Evolutionary conservation across 768 basidiomycete species (phyloP).

Genomic region (Gloeopeniophorella convolvens): DNA sequence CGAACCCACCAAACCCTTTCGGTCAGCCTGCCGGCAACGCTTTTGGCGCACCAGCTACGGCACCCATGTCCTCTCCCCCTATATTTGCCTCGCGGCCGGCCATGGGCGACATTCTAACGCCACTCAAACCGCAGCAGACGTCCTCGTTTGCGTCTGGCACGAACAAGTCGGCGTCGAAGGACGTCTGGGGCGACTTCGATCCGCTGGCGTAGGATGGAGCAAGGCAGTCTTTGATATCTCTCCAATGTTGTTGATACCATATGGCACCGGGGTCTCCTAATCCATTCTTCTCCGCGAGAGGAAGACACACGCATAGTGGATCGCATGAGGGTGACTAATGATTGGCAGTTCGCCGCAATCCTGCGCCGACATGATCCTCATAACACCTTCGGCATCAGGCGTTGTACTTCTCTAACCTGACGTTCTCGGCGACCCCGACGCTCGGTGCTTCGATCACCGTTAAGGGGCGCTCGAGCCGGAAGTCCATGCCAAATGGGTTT

Average conservation of each 20-base stretch:
- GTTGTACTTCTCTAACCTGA: slow-evolving; percentile 6
- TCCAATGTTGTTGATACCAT: not conserved
- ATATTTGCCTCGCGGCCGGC: slow-evolving; percentile 27
- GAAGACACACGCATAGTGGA: not conserved
- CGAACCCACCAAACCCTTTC: slow-evolving; percentile 19
- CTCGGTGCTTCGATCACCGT: slow-evolving; percentile 50
- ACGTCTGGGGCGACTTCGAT: slow-evolving; percentile 81
- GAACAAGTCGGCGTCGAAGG: slow-evolving; percentile 48
- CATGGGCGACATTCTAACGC: slow-evolving; percentile 52
- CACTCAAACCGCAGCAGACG: slow-evolving; percentile 54
- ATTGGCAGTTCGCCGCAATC: too few relatives aligned
- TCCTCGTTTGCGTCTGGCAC: slow-evolving; percentile 33
- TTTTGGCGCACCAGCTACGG: slow-evolving; percentile 18
- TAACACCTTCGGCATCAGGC: not conserved
- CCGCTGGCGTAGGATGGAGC: slow-evolving; percentile 45
- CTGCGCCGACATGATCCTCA: not conserved
- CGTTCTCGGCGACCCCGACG: slow-evolving; percentile 32
- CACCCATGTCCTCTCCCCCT: slow-evolving; percentile 29
- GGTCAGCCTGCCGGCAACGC: not conserved
- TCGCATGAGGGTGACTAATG: too few relatives aligned
- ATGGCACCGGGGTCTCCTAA: not conserved
- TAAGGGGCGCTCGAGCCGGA: slow-evolving; percentile 28
- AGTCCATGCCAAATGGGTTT: slow-evolving; percentile 22
- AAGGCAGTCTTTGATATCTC: not conserved
- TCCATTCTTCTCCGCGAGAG: not conserved